Base-by-base conservation (phyloP, 805 yeast genomes). In the Debaryomyces tyrocola region DNA sequence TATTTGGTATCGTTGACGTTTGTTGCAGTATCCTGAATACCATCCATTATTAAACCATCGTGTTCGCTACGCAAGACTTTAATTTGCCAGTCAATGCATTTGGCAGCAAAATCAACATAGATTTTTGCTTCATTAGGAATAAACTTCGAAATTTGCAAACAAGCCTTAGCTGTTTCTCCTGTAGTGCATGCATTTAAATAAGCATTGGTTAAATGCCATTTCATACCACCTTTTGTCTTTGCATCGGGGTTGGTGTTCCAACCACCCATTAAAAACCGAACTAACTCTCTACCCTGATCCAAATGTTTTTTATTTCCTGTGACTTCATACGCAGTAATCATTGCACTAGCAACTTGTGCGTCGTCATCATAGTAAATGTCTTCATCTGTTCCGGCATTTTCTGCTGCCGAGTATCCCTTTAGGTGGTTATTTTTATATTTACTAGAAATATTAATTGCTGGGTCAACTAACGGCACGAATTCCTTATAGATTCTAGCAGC, bases 321-420 rank as follows among this genome's bases (percentile, higher is more conserved):
- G 20, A 82, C 87, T 56, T 84, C 90, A 57, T 80, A 84, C 1
- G 87, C 87, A 2, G 82, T 75, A 47, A 85, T 66, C 53, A 83
- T 69, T 3, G 84, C 85, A 54, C 82, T 72, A 12, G 86, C 84
- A 11, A 84, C 80, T 59, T 85, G 91, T 2, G 90, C 91, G 58
- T 84, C 86, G 57, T 85, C 91, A 57, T 85, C 90, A 51, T 82
- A 82, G 61, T 84, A 84, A 35, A 85, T 80, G 59, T 85, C 90
- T 42, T 67, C 67, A 60, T 84, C 84, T 39, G 78, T 83, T 18
- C 77, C 76, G 43, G 70, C 70, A 56, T 82, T 77, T 57, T 79
- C 83, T 4, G 84, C 83, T 1, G 89, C 90, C 36, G 85, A 79
- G 63, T 75, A 85, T 4, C 85, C 89, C 46, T 77, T 77, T 37